A percentile compares a stretch with the other conserved stretches of the same genome.
These are phyloP conservation scores for Saccharomycopsis guyanensis DNA, from an alignment of 805 yeast species.

Conservation along the genomic window DNA sequence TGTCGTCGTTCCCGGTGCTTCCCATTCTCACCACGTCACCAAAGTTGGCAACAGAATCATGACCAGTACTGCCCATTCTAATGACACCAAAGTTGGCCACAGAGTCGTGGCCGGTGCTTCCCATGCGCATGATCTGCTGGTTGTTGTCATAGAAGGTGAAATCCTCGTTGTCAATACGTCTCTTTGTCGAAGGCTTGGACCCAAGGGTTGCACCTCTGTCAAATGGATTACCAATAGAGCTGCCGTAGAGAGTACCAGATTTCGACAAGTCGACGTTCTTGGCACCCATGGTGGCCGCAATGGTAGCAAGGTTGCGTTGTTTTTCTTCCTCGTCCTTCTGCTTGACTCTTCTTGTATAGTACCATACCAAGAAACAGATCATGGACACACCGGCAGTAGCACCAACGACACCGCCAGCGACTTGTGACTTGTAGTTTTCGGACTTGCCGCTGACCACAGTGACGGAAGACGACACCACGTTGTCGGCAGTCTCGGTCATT, in stretches of 20 bases:
- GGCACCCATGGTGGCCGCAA: slow-evolving; percentile 21
- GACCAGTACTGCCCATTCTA: slow-evolving; percentile 20
- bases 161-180: slow-evolving; percentile 5
- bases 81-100: slow-evolving; percentile 1
- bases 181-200: too few relatives aligned
- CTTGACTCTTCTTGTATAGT: slow-evolving; percentile 20
- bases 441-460: slow-evolving; percentile 13
- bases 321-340: slow-evolving; percentile 21
- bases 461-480: slow-evolving; percentile 19
- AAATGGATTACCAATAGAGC: slow-evolving; percentile 8
- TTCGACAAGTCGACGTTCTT: slow-evolving; percentile 10
- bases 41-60: slow-evolving; percentile 3
- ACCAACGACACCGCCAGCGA: slow-evolving; percentile 22
- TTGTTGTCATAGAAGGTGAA: neutral
- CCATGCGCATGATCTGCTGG: slow-evolving; percentile 15
- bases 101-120: slow-evolving; percentile 16
- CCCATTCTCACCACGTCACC: slow-evolving; percentile 17
- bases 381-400: slow-evolving; percentile 19
- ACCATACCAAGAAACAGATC: slow-evolving; percentile 19
- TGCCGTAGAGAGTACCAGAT: slow-evolving; percentile 16
- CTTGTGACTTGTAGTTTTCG: slow-evolving; percentile 10
- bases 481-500: slow-evolving; percentile 14
- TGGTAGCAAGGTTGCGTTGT: slow-evolving; percentile 21
- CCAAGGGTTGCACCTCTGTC: slow-evolving; percentile 4
- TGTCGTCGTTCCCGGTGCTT: slow-evolving; percentile 15